Base-by-base conservation (phyloP, 2,329 filamentous ascomycete genomes). In the Zymoseptoria tritici region DNA sequence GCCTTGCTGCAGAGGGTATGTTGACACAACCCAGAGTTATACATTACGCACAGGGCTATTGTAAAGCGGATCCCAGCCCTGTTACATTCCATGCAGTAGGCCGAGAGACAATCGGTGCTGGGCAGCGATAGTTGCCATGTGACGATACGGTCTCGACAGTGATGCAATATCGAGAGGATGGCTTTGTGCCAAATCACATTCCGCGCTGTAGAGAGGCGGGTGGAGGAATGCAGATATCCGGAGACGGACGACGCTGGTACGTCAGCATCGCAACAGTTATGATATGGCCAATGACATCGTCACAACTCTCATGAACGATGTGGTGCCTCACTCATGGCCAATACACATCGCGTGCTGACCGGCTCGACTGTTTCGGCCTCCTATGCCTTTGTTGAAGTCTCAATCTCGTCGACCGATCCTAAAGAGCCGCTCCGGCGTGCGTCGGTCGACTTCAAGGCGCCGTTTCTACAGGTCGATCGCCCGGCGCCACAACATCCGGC, bases 61-160 rank as follows among this genome's bases (percentile, higher is more conserved):
- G 62, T 68, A 57, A 57, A 59, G 58, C 58, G 54, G 49, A 46
- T 57, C 61, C 55, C 59, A 57, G 63, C 59, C 65, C 61, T 55
- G 57, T 60, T 52, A 36, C 67, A 69, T 69, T 68, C 67, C 67
- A 63, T 31, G 36, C 52, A 54, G 64, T 68, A 63, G 65, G 46
- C 64, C 59, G 55, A 67, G 65, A 50, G 60, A 68, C 64, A 61
- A 57, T 63, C 59, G 51, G 36, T 55, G 59, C 55, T 63, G 60
- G 59, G 50, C 56, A 54, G 59, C 26, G 57, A 42, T 56, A 52
- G 51, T 60, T 54, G 52, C 62, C 53, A 61, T 59, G 49, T 49
- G 24, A 11, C 54, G 58, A 58, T 57, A 55, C 54, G 58, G 53
- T 59, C 56, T 49, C 31, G 51, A 52, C 42, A 46, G 61, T 65